These are phyloP conservation scores for Exophiala calicioides DNA, from an alignment of 2,329 filamentous ascomycete species.

Conservation along the genomic window DNA sequence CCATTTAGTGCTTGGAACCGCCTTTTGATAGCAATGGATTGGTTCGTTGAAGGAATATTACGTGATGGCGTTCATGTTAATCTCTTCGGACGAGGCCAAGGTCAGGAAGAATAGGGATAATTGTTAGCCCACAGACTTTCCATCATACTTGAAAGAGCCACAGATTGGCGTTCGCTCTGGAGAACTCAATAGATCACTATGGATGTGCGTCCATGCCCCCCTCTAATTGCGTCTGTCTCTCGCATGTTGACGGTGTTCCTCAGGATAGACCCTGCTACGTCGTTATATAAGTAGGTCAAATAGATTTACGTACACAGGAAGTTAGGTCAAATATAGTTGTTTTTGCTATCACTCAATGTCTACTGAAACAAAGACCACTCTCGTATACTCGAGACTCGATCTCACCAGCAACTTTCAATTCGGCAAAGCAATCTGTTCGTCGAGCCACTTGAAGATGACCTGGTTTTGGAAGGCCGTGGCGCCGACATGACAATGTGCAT, in stretches of 20 bases:
- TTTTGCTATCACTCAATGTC: background rate
- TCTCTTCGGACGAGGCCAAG: slow-evolving; percentile 15
- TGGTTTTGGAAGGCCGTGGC: slow-evolving; percentile 17
- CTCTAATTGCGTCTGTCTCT: no score
- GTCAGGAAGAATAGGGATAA: slow-evolving; percentile 9
- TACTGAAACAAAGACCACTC: no score
- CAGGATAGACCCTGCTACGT: no score
- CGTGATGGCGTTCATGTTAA: slow-evolving; percentile 17
- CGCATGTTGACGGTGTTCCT: no score
- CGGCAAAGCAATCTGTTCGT: background rate
- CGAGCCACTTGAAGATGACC: slow-evolving; percentile 15
- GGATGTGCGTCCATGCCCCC: no score
- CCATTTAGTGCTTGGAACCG: no score
- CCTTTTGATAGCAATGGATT: no score
- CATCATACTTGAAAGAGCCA: background rate
- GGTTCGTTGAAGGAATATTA: slow-evolving; percentile 12
- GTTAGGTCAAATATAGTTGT: no score
- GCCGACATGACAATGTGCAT: slow-evolving; percentile 31
- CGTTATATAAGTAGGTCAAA: no score
- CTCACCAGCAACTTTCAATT: background rate
- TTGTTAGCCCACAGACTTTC: slow-evolving; percentile 13
- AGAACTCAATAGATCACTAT: no score
- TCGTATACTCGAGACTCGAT: background rate
- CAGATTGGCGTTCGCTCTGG: background rate
- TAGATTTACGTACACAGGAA: no score